A percentile compares a stretch with the other conserved stretches of the same genome.
phyloP scores from a whole-genome alignment of 805 yeast species.

The Myxozyma mucilagina region DNA sequence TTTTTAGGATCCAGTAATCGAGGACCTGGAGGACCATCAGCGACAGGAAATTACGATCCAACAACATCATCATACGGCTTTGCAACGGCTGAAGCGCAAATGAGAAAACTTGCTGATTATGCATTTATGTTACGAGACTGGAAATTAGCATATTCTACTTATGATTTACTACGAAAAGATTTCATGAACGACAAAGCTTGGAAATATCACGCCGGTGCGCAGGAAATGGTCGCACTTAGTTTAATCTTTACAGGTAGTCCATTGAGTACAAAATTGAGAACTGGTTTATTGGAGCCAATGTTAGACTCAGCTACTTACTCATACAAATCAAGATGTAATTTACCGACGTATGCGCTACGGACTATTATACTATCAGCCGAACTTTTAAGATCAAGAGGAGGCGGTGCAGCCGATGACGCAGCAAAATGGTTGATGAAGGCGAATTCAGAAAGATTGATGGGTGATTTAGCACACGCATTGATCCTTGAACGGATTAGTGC shows the following conservation, averaged over 20 bases:
- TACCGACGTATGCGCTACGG: constrained; percentile 69
- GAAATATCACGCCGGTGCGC: constrained; percentile 76
- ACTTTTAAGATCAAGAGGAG: constrained; percentile 51
- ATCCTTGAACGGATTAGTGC: constrained; percentile 56
- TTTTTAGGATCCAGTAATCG: constrained; percentile 48
- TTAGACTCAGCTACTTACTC: constrained; percentile 75
- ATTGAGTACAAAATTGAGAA: constrained; percentile 46
- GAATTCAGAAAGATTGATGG: constrained; percentile 44
- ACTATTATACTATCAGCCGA: constrained; percentile 69
- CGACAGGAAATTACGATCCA: constrained; percentile 47
- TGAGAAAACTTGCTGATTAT: constrained; percentile 89
- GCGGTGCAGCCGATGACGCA: constrained; percentile 48
- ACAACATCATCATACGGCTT: constrained; percentile 61
- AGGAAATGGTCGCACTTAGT: constrained; percentile 77
- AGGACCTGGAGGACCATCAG: constrained; percentile 29
- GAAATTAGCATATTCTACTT: constrained; percentile 76
- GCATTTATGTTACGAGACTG: constrained; percentile 88
- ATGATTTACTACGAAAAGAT: constrained; percentile 79
- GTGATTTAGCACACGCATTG: constrained; percentile 50
- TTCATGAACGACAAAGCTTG: constrained; percentile 76
- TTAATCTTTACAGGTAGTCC: constrained; percentile 54
- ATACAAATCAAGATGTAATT: constrained; percentile 66
- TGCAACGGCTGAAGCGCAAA: constrained; percentile 65
- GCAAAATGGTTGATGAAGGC: constrained; percentile 50
- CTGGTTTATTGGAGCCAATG: constrained; percentile 58